A percentile compares a stretch with the other conserved stretches of the same genome.
These are phyloP conservation scores for Conringia planisiliqua DNA, from an alignment of 345 rosid species.

Conservation along the genomic window DNA sequence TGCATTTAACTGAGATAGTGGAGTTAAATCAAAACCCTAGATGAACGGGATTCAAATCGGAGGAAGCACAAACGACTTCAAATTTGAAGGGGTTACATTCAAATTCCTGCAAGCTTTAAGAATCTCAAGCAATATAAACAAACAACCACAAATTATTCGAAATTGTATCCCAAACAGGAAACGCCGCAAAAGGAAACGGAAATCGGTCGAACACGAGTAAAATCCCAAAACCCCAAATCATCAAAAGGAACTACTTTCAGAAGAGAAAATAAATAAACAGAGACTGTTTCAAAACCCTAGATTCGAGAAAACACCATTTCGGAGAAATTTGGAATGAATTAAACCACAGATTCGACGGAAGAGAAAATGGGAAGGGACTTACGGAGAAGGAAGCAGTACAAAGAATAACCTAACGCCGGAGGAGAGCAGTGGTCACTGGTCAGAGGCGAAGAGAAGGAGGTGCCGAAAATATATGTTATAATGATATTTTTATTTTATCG, in stretches of 20 bases:
- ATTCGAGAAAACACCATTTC: background rate
- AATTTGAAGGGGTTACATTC: background rate
- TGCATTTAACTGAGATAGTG: background rate
- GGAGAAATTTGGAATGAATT: background rate
- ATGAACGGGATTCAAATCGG: background rate
- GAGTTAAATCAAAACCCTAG: background rate
- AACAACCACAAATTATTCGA: background rate
- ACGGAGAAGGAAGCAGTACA: background rate
- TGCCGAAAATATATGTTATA: no score
- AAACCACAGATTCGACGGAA: background rate
- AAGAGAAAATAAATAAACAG: background rate
- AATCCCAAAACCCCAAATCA: background rate
- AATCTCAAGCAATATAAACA: background rate
- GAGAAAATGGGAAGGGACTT: background rate
- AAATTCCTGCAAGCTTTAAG: background rate
- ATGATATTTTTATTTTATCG: background rate
- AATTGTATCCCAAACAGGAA: background rate
- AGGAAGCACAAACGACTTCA: background rate
- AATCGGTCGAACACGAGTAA: background rate
- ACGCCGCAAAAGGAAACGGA: background rate
- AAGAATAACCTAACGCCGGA: slow-evolving; percentile 3
- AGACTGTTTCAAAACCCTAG: slow-evolving; percentile 7
- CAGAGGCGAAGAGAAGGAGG: background rate
- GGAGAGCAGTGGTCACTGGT: background rate
- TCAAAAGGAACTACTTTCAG: background rate